phyloP scores from a whole-genome alignment of 495 filamentous ascomycete species.

The Viridothelium virens region DNA sequence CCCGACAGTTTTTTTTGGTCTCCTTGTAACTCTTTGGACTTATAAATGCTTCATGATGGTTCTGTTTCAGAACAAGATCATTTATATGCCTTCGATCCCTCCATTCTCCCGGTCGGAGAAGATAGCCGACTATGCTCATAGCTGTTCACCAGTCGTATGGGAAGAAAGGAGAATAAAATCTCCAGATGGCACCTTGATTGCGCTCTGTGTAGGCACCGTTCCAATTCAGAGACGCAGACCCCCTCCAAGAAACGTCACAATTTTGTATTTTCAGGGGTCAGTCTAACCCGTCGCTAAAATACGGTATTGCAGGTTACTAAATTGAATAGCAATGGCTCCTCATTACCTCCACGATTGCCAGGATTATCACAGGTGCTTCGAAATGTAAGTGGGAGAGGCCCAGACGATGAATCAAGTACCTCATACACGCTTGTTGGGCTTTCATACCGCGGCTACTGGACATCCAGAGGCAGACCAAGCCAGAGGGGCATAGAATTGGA shows the following conservation, averaged over 20 bases:
- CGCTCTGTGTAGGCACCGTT: slow-evolving; percentile 47
- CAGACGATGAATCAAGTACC: slow-evolving; percentile 7
- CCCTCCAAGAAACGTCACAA: slow-evolving; percentile 31
- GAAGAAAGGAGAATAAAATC: slow-evolving; percentile 46
- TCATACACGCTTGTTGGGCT: slow-evolving; percentile 54
- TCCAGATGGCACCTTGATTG: slow-evolving; percentile 54
- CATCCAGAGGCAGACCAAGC: slow-evolving; percentile 58
- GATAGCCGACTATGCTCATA: slow-evolving; percentile 51
- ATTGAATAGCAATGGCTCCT: slow-evolving; percentile 50
- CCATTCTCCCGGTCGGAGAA: slow-evolving; percentile 51
- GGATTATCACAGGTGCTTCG: slow-evolving; percentile 49
- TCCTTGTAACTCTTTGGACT: slow-evolving; percentile 60
- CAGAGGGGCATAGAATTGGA: slow-evolving; percentile 53
- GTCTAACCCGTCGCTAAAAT: background rate
- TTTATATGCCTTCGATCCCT: slow-evolving; percentile 70
- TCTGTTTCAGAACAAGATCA: slow-evolving; percentile 73
- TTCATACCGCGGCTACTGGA: slow-evolving; percentile 77
- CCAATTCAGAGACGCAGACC: background rate
- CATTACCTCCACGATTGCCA: slow-evolving; percentile 61
- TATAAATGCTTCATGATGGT: slow-evolving; percentile 81
- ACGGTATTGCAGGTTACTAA: slow-evolving; percentile 15
- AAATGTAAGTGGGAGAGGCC: slow-evolving; percentile 23
- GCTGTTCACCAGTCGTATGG: slow-evolving; percentile 58
- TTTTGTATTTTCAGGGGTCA: slow-evolving; percentile 56
- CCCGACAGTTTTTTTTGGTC: slow-evolving; percentile 57